Base-by-base conservation (phyloP, 345 rosid species). In the Microthlaspi erraticum region DNA sequence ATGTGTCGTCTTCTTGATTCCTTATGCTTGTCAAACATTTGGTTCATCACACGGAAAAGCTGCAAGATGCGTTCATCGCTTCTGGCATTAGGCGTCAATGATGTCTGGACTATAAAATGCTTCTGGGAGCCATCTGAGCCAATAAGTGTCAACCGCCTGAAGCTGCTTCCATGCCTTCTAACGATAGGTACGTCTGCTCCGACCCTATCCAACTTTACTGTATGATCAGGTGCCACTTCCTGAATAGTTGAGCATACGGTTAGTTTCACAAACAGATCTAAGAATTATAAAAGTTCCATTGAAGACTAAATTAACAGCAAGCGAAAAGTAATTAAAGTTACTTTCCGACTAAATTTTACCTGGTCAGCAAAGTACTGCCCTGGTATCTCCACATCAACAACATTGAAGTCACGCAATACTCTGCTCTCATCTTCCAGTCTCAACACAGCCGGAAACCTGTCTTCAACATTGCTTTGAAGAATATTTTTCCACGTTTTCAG, bases 11-110 rank as follows among this genome's bases (percentile, higher is more conserved):
- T 82, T 67, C 98, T 85, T 49, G 99, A 90, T 78, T 95, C 97
- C 80, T 95, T 92, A 77, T 92, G 98, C 79, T 95, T 92, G 68
- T 95, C 98, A 77, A 95, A 95, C 99, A 95, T 95, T 82, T 89
- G 97, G 83, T 95, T 92, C 98, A 95, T 86, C 43, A 88, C 96
- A 36, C 97, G 95, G 87, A 95, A 95, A 70, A 95, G 97, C 81
- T 92, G 99, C 74, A 95, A 80, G 62, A 92, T 92, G 44, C 98
- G 88, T 77, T 95, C 98, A 76, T 92, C 98, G 66, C 99, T 95
- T 77, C 97, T 81, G 59, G 99, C 99, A 80, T 92, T 95, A 78
- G 98, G 99, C 11, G 99, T 89, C 87, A 95, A 81, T 69, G 99
- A 95, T 43, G 99, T 95, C 83, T 92, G 99, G 64, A 95, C 98